Percentiles rank a stretch among this genome's conserved stretches.
These are phyloP conservation scores for Psilocybe azurescens DNA, from an alignment of 768 basidiomycete species.

Conservation along the genomic window DNA sequence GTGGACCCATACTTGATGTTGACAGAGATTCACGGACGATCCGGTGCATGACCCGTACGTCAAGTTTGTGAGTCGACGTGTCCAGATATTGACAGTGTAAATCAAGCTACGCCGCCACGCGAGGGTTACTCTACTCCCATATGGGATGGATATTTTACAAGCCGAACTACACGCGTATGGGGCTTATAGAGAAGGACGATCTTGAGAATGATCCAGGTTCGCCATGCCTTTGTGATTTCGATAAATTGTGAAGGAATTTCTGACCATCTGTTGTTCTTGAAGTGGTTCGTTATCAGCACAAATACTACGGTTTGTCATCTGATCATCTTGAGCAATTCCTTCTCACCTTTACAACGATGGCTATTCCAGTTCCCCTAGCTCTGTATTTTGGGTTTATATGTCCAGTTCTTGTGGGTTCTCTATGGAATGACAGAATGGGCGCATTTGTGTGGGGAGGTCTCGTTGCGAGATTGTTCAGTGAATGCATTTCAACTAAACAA, in stretches of 20 bases:
- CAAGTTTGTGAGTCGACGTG: not conserved
- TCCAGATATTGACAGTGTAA: not conserved
- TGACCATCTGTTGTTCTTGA: not conserved
- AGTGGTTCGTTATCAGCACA: constrained; percentile 78
- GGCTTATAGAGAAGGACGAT: constrained; percentile 69
- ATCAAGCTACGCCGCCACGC: constrained; percentile 71
- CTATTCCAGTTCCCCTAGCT: constrained; percentile 54
- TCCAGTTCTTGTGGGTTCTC: constrained; percentile 57
- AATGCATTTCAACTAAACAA: not conserved
- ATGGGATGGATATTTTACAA: constrained; percentile 90
- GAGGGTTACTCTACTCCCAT: constrained; percentile 77
- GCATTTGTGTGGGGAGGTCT: constrained; percentile 76
- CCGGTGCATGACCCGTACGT: constrained; percentile 69
- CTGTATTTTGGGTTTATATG: constrained; percentile 61
- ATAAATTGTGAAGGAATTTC: not conserved
- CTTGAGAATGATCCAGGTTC: constrained; percentile 71
- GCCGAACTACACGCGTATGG: constrained; percentile 65
- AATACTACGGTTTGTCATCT: constrained; percentile 55
- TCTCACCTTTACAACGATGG: not conserved
- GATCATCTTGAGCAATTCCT: not conserved
- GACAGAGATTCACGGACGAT: constrained; percentile 73
- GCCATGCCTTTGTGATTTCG: constrained; percentile 19
- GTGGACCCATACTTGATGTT: constrained; percentile 4
- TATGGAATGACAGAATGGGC: constrained; percentile 70
- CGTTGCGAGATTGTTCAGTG: constrained; percentile 63